These are phyloP conservation scores for Mycena citricolor DNA, from an alignment of 1,284 basidiomycete genomes.

Conservation along the genomic window DNA sequence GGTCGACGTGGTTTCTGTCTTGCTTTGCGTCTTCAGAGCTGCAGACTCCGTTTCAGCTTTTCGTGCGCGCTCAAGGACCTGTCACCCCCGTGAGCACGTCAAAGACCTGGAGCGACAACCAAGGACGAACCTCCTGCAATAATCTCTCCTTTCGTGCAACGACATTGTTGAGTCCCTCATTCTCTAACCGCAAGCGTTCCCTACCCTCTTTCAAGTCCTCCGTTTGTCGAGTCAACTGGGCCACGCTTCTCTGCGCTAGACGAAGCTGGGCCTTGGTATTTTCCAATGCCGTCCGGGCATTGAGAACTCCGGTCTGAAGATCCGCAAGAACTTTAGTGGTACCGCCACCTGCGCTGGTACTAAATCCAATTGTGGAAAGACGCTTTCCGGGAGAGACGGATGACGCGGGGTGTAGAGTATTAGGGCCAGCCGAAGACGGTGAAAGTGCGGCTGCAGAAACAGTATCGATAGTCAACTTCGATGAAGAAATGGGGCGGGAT, in stretches of 20 bases:
- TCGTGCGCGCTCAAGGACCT: slow-evolving; percentile 79
- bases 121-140: slow-evolving; percentile 65
- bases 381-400: too few relatives aligned
- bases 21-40: slow-evolving; percentile 65
- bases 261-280: slow-evolving; percentile 79
- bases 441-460: too few relatives aligned
- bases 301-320: slow-evolving; percentile 77
- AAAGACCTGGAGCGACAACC: not conserved
- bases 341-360: too few relatives aligned
- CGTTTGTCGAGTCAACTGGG: slow-evolving; percentile 75
- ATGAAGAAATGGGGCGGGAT: slow-evolving; percentile 30
- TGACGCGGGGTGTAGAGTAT: too few relatives aligned
- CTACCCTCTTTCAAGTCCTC: slow-evolving; percentile 86
- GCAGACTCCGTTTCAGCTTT: slow-evolving; percentile 77
- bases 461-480: slow-evolving; percentile 24
- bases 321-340: slow-evolving; percentile 84
- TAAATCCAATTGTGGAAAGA: too few relatives aligned
- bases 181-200: slow-evolving; percentile 77
- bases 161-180: slow-evolving; percentile 82
- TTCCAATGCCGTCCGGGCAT: slow-evolving; percentile 76
- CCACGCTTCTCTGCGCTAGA: slow-evolving; percentile 74
- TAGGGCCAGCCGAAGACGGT: too few relatives aligned
- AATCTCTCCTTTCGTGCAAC: slow-evolving; percentile 83
- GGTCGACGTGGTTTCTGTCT: slow-evolving; percentile 64
- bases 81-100: slow-evolving; percentile 3